Evolutionary conservation across 371 early-diverging fungal genomes (phyloP).

Genomic region (Rhizopus arrhizus): DNA sequence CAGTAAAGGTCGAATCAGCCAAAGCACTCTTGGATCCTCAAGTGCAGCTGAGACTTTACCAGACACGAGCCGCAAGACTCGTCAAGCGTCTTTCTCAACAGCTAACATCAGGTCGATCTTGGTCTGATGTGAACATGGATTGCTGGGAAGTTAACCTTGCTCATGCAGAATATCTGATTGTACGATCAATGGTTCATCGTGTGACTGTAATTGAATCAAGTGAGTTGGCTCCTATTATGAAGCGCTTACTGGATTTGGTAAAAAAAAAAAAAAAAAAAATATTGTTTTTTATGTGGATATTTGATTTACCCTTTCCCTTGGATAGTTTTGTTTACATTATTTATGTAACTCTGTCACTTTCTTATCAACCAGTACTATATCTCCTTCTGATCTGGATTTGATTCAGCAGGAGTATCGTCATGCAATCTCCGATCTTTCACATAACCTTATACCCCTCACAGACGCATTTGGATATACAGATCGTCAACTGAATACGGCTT

Average conservation of each 20-base stretch:
- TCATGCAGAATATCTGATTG: conserved; percentile 46
- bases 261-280: not conserved
- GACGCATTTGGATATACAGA: conserved; percentile 75
- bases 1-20: not conserved
- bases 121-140: conserved; percentile 61
- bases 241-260: conserved; percentile 43
- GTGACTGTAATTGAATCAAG: conserved; percentile 2
- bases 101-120: conserved; percentile 36
- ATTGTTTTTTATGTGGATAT: not conserved
- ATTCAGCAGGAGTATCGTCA: conserved; percentile 33
- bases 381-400: conserved; percentile 25
- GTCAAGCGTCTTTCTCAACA: conserved; percentile 51
- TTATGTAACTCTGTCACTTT: conserved; percentile 36
- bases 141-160: conserved; percentile 55
- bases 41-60: conserved; percentile 60
- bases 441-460: conserved; percentile 63
- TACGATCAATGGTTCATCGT: conserved; percentile 21
- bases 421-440: conserved; percentile 43
- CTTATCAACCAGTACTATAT: conserved; percentile 42
- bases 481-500: conserved; percentile 59
- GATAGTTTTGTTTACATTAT: conserved; percentile 42
- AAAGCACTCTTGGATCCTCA: conserved; percentile 38
- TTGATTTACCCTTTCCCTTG: not conserved
- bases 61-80: conserved; percentile 61
- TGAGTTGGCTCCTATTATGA: conserved; percentile 24